These are phyloP conservation scores for Cyathus striatus DNA, from an alignment of 768 basidiomycete species.

Conservation along the genomic window DNA sequence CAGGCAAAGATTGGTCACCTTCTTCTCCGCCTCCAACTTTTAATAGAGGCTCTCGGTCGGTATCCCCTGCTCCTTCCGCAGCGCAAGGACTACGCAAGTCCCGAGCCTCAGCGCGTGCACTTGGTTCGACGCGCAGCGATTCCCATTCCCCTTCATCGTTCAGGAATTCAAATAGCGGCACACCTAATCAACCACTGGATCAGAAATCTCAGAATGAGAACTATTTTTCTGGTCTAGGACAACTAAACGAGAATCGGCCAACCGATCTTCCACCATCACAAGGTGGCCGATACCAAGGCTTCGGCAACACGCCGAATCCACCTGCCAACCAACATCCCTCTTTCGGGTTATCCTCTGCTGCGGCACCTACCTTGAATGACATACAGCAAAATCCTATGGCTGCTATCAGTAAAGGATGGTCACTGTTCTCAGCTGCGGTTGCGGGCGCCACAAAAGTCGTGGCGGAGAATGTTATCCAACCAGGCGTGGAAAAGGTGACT, in stretches of 20 bases:
- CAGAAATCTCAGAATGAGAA: constrained; percentile 81
- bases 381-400: constrained; percentile 82
- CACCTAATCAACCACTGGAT: constrained; percentile 38
- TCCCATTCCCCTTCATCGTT: constrained; percentile 53
- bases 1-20: constrained; percentile 75
- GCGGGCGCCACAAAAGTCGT: constrained; percentile 75
- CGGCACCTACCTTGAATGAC: constrained; percentile 74
- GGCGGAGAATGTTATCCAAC: constrained; percentile 85
- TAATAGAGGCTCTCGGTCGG: constrained; percentile 29
- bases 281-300: constrained; percentile 91
- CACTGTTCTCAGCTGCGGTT: constrained; percentile 85
- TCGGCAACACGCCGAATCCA: constrained; percentile 80
- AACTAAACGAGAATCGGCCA: constrained; percentile 73
- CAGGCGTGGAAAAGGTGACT: constrained; percentile 73
- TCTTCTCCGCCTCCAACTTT: constrained; percentile 59
- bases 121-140: constrained; percentile 43
- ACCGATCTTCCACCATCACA: constrained; percentile 85
- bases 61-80: constrained; percentile 60
- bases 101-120: constrained; percentile 60
- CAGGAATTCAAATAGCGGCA: constrained; percentile 37
- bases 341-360: constrained; percentile 68
- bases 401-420: constrained; percentile 93
- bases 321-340: constrained; percentile 57
- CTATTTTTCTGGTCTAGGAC: constrained; percentile 82
- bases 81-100: constrained; percentile 87